phyloP scores from a whole-genome alignment of 176 grass and related monocot species.

The Dactylis glomerata region DNA sequence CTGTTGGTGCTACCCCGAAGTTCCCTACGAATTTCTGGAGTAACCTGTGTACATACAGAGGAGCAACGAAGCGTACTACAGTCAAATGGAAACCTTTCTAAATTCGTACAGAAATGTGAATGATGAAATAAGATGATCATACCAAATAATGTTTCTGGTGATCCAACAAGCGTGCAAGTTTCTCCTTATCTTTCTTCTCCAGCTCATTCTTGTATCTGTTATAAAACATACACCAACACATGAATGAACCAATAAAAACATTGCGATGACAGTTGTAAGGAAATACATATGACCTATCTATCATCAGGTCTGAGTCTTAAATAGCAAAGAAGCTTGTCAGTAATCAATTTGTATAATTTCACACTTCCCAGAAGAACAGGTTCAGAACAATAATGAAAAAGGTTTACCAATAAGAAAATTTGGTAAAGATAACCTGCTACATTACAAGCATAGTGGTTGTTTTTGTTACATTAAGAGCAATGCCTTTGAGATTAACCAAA shows the following conservation, averaged over 20 bases:
- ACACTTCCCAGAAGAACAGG: neutral
- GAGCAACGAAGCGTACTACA: neutral
- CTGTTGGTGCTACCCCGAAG: constrained; percentile 59
- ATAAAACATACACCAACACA: neutral
- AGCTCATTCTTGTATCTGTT: constrained; percentile 85
- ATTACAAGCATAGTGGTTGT: neutral
- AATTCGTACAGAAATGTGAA: neutral
- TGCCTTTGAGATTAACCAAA: neutral
- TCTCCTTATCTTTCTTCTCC: constrained; percentile 73
- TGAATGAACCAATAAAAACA: neutral
- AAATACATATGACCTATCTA: neutral
- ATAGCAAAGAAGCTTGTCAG: neutral
- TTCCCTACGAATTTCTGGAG: constrained; percentile 87
- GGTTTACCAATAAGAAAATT: neutral
- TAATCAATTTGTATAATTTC: neutral
- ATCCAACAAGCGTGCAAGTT: constrained; percentile 59
- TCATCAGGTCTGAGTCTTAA: neutral
- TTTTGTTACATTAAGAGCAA: neutral
- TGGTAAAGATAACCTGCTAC: neutral
- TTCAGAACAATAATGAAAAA: neutral
- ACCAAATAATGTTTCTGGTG: constrained; percentile 95
- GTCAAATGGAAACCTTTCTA: neutral
- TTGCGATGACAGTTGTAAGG: neutral
- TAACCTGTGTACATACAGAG: constrained; percentile 56
- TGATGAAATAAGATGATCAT: neutral